A percentile compares a stretch with the other conserved stretches of the same genome.
Conservation (phyloP, 1,284 basidiomycete genomes). For the Stygiomarasmius scandens region DNA sequence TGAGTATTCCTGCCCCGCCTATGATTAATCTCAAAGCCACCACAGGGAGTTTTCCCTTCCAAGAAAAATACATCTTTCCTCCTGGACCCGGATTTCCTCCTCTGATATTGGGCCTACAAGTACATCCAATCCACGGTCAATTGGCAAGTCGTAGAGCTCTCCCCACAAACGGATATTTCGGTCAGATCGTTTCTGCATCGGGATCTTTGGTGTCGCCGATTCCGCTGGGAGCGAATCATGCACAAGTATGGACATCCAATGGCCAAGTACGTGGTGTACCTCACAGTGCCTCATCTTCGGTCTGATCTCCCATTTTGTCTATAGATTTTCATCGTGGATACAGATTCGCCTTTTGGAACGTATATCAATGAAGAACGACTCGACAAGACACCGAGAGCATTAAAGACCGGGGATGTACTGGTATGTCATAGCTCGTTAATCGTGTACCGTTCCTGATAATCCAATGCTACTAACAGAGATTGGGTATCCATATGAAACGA, state of each 20-base stretch:
- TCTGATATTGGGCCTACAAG: background rate
- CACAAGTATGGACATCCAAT: background rate
- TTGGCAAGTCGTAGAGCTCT: background rate
- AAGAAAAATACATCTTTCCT: background rate
- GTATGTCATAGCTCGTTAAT: background rate
- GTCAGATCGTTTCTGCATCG: background rate
- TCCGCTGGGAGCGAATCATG: background rate
- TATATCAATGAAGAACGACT: background rate
- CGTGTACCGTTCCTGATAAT: background rate
- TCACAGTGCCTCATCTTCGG: no score
- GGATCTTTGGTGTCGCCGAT: background rate
- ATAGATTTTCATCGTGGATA: conserved; percentile 2
- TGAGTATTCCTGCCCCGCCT: background rate
- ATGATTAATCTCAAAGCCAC: conserved; percentile 1
- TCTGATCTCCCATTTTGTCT: background rate
- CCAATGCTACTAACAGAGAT: background rate
- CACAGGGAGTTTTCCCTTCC: background rate
- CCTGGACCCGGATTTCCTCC: background rate
- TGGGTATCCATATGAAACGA: background rate
- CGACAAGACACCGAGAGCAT: background rate
- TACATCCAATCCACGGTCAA: background rate
- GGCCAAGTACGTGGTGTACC: background rate
- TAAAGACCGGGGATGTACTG: background rate
- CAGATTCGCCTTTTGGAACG: conserved; percentile 2
- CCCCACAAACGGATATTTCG: background rate